These are phyloP conservation scores for Lachancea lanzarotensis DNA, from an alignment of 805 yeast species.

Conservation along the genomic window DNA sequence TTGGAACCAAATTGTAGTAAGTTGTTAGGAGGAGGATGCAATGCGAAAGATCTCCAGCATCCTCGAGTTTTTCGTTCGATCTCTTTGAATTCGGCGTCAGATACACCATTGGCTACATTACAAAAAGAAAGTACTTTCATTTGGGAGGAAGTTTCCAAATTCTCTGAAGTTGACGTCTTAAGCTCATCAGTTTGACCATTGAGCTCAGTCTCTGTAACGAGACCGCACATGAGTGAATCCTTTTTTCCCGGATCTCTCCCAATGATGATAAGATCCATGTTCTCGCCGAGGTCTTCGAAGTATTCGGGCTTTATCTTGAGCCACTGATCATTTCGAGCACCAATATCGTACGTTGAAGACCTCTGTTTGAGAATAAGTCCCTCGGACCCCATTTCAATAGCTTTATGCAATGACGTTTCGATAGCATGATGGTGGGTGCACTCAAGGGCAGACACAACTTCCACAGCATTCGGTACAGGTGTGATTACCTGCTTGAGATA, in stretches of 20 bases:
- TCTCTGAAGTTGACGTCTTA: not conserved
- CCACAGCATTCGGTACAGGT: conserved; percentile 42
- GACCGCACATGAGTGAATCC: conserved; percentile 64
- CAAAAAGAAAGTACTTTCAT: conserved; percentile 58
- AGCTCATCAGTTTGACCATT: not conserved
- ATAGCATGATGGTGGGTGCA: conserved; percentile 49
- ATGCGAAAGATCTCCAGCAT: conserved; percentile 49
- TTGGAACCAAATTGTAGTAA: conserved; percentile 50
- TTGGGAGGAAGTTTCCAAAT: not conserved
- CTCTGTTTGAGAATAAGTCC: conserved; percentile 75
- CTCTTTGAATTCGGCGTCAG: conserved; percentile 50
- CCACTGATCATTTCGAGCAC: conserved; percentile 65
- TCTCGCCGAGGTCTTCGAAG: conserved; percentile 77
- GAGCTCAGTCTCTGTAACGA: conserved; percentile 35
- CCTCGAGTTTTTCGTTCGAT: conserved; percentile 53
- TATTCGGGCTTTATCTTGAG: conserved; percentile 89
- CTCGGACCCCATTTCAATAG: conserved; percentile 62
- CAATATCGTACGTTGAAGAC: conserved; percentile 50
- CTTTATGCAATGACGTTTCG: conserved; percentile 46
- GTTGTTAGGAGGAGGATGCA: conserved; percentile 36
- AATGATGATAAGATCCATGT: conserved; percentile 69
- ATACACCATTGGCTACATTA: conserved; percentile 78
- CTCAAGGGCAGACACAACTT: conserved; percentile 37
- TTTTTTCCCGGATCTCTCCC: conserved; percentile 75
- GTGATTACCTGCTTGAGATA: conserved; percentile 42